Evolutionary conservation across 164 flowering plant species (phyloP).

Genomic region (Cinnamomum chago): DNA sequence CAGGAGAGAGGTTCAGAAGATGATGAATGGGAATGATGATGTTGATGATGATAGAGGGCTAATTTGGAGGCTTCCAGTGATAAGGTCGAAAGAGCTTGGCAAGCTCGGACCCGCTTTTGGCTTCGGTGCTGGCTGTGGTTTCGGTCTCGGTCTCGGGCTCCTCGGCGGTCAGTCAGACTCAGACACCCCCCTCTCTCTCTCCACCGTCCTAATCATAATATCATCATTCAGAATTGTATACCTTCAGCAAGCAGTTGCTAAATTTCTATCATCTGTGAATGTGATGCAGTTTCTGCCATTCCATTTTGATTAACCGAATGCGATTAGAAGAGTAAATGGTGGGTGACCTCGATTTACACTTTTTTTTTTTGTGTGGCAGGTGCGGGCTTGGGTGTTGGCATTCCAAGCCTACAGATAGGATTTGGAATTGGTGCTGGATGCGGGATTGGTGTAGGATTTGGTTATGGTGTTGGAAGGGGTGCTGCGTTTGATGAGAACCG

Average conservation of each 20-base stretch:
- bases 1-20: neutral
- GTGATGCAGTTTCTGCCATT: too few species aligned
- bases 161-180: conserved; percentile 48
- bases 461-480: conserved; percentile 90
- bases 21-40: conserved; percentile 4
- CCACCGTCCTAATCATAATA: too few species aligned
- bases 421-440: conserved; percentile 92
- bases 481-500: conserved; percentile 61
- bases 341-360: neutral
- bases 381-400: conserved; percentile 77
- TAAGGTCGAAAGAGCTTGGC: conserved; percentile 56
- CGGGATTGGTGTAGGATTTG: conserved; percentile 89
- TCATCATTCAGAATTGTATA: too few species aligned
- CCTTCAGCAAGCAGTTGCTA: too few species aligned
- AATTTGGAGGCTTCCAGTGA: conserved; percentile 78
- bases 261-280: too few species aligned
- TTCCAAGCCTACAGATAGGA: conserved; percentile 86
- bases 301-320: too few species aligned
- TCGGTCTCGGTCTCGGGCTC: conserved; percentile 77
- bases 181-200: too few species aligned
- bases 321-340: neutral
- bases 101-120: conserved; percentile 92
- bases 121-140: conserved; percentile 84
- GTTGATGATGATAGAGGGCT: conserved; percentile 39
- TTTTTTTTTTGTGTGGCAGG: conserved; percentile 30